Percentiles rank a stretch among this genome's conserved stretches.
phyloP scores from a whole-genome alignment of 2,329 filamentous ascomycete genomes.

The Paraconiothyrium sp. region DNA sequence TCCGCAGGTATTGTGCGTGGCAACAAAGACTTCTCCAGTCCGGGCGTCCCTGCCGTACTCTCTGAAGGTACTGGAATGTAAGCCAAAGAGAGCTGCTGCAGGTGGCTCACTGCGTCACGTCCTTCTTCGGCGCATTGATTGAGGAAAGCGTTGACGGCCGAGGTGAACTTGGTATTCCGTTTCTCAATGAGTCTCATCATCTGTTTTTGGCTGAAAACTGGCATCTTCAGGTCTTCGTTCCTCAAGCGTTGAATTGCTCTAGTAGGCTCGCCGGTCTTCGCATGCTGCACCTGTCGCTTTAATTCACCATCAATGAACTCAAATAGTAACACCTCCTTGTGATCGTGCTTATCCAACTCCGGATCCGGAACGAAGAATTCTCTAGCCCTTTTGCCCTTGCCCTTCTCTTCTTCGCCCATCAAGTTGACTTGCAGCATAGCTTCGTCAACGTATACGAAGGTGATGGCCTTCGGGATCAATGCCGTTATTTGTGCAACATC shows the following conservation, averaged over 20 bases:
- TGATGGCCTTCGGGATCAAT: constrained; percentile 79
- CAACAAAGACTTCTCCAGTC: constrained; percentile 57
- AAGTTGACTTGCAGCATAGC: constrained; percentile 82
- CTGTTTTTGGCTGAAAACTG: constrained; percentile 90
- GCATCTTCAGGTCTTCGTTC: constrained; percentile 87
- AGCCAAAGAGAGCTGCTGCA: constrained; percentile 67
- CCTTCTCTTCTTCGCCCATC: constrained; percentile 72
- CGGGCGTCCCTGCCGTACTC: constrained; percentile 54
- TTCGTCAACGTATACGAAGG: constrained; percentile 88
- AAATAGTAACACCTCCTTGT: constrained; percentile 81
- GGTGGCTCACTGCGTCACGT: constrained; percentile 71
- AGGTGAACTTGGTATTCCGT: constrained; percentile 82
- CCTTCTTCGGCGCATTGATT: constrained; percentile 73
- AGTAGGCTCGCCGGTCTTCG: constrained; percentile 76
- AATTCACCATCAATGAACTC: constrained; percentile 93
- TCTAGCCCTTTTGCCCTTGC: constrained; percentile 66
- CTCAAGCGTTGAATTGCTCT: constrained; percentile 73
- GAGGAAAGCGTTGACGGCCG: constrained; percentile 79
- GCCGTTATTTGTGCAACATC: constrained; percentile 86
- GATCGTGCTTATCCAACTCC: constrained; percentile 53
- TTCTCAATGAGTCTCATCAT: constrained; percentile 90
- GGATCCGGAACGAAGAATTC: constrained; percentile 51
- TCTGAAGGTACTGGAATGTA: constrained; percentile 71
- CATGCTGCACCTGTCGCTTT: constrained; percentile 77
- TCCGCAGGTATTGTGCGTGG: constrained; percentile 81